Percentiles rank a stretch among this genome's conserved stretches.
phyloP scores from a whole-genome alignment of 176 grass and related monocot genomes.

The Eremochloa ophiuroides region DNA sequence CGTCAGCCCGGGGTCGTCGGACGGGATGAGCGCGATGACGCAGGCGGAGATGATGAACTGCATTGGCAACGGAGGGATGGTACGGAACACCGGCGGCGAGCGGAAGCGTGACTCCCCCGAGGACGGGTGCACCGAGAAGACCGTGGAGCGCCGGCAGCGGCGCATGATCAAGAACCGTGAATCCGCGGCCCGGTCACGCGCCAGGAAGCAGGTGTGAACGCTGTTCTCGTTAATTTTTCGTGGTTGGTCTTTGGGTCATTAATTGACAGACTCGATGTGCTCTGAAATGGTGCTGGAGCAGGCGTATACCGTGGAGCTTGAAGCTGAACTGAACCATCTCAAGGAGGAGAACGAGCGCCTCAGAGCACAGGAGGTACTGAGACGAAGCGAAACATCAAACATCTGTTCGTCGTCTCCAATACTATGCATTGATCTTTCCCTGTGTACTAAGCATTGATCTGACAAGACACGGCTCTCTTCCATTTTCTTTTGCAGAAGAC shows the following conservation, averaged over 20 bases:
- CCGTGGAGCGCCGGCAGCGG: constrained; percentile 76
- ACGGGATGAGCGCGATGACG: constrained; percentile 44
- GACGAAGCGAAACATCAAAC: neutral
- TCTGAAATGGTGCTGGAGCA: neutral
- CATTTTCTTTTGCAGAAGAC: constrained; percentile 42
- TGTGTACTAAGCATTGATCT: neutral
- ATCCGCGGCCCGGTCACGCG: constrained; percentile 77
- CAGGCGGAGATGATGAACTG: constrained; percentile 44
- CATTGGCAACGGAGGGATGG: constrained; percentile 19
- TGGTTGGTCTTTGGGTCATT: neutral
- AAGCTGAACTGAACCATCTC: constrained; percentile 75
- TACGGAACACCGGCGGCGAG: constrained; percentile 12
- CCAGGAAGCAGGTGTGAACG: constrained; percentile 70
- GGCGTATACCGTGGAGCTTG: constrained; percentile 93
- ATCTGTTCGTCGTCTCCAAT: neutral
- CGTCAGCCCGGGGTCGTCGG: constrained; percentile 52
- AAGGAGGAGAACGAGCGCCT: constrained; percentile 85
- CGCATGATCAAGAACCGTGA: constrained; percentile 98
- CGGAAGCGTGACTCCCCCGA: constrained; percentile 34
- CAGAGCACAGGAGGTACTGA: constrained; percentile 63
- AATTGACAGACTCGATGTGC: neutral
- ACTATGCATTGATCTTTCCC: too few species aligned
- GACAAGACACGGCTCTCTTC: neutral
- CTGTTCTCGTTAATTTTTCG: neutral
- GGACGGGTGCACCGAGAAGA: constrained; percentile 43